Conservation (phyloP, 2,329 filamentous ascomycete species). For the Pseudopyricularia cyperi region DNA sequence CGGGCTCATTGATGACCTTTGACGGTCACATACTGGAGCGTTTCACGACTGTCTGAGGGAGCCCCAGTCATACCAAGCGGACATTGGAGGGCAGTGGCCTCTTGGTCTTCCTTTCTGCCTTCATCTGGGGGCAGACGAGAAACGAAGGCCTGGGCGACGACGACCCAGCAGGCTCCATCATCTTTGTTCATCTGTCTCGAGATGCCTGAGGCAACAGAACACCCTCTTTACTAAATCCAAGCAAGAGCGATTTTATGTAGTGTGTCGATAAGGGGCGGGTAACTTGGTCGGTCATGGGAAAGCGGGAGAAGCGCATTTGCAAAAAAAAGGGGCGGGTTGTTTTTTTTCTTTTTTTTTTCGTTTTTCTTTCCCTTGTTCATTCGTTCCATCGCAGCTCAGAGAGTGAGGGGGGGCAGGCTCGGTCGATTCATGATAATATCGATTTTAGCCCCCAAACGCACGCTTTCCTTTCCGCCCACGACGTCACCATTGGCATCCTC, state of each 20-base stretch:
- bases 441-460: background rate
- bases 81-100: background rate
- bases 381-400: background rate
- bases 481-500: background rate
- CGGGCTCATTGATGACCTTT: background rate
- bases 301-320: background rate
- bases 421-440: background rate
- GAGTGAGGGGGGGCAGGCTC: background rate
- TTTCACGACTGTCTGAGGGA: background rate
- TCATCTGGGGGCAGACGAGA: background rate
- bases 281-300: background rate
- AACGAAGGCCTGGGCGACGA: background rate
- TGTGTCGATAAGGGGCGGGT: background rate
- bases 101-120: background rate
- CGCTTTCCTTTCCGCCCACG: background rate
- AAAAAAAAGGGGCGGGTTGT: background rate
- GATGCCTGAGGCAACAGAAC: background rate
- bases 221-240: background rate
- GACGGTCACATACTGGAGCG: background rate
- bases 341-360: background rate
- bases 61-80: background rate
- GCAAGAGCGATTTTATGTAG: background rate
- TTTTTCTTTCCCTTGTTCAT: background rate
- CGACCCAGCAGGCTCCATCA: background rate
- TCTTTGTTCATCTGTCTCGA: background rate